Base-by-base conservation (phyloP, 2,329 filamentous ascomycete species). In the Arthrobotrys sinensis region DNA sequence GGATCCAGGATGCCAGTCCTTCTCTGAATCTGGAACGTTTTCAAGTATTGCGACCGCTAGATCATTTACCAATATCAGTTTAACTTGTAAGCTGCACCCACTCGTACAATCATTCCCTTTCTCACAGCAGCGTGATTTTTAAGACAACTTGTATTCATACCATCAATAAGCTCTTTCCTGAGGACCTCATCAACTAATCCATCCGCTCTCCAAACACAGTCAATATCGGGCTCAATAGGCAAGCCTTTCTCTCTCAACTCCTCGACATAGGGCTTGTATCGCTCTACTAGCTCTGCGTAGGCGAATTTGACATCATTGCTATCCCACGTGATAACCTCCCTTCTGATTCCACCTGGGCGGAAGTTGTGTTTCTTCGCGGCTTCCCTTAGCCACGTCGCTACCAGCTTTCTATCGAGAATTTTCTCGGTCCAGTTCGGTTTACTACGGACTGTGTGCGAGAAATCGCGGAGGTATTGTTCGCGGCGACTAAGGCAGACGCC, bases 1-100 rank as follows among this genome's bases (percentile, higher is more conserved):
- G 0, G 88, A 89, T 1, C 86, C 85, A 0, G 90, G 90, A 82
- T 91, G 89, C 86, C 88, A 92, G 82, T 91, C 90, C 79, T 87
- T 87, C 36, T 84, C 63, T 0, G 83, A 65, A 6, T 87, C 86
- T 0, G 87, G 86, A 0, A 88, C 85, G 14, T 87, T 82, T 75
- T 90, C 87, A 0, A 92, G 84, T 0, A 81, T 81, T 0, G 82
- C 81, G 32, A 88, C 86, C 0, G 85, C 86, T 1, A 24, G 21
- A 48, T 28, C 24, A 28, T 28, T 28, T 28, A 28, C 4, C 24
- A 28, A 2, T 28, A 4, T 28, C 24, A 28, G 24, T 28, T 28
- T 28, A 28, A 28, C 24, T 28, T 28, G 24, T 28, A 28, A 12
- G 24, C 12, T 19, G 14, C n/a, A 53, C 11, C n/a, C 34, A 21